Evolutionary conservation across 1,284 basidiomycete species (phyloP).

Genomic region (Anthracocystis walkeri): DNA sequence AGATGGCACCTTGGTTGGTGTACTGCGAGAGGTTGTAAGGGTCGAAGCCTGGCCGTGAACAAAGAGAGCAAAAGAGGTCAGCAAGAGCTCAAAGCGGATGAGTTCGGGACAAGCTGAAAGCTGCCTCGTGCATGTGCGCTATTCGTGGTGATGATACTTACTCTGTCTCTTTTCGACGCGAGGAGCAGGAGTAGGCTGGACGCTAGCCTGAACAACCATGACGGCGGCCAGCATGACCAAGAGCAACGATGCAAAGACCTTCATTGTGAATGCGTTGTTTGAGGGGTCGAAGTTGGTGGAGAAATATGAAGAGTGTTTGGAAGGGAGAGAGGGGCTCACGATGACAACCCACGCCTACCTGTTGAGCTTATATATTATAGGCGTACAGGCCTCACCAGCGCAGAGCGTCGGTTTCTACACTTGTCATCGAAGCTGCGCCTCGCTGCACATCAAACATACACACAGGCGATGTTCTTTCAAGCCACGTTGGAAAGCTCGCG

Average conservation of each 20-base stretch:
- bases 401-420: too few relatives aligned
- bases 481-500: not conserved
- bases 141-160: constrained; percentile 4
- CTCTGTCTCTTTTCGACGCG: constrained; percentile 38
- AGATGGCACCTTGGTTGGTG: constrained; percentile 28
- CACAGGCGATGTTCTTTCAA: not conserved
- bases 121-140: not conserved
- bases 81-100: not conserved
- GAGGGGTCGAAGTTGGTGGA: not conserved
- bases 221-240: constrained; percentile 25
- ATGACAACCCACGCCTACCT: not conserved
- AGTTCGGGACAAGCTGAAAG: too few relatives aligned
- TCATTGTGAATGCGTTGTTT: constrained; percentile 14
- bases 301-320: not conserved
- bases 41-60: constrained; percentile 22
- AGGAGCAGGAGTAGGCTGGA: constrained; percentile 39
- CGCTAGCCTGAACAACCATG: constrained; percentile 29
- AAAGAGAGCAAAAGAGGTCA: not conserved
- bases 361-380: not conserved
- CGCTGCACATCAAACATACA: not conserved
- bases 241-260: constrained; percentile 35
- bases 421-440: not conserved
- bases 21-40: constrained; percentile 41
- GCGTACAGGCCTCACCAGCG: not conserved
- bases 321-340: not conserved